phyloP scores from a whole-genome alignment of 805 yeast genomes.

The Candida loeiensis region DNA sequence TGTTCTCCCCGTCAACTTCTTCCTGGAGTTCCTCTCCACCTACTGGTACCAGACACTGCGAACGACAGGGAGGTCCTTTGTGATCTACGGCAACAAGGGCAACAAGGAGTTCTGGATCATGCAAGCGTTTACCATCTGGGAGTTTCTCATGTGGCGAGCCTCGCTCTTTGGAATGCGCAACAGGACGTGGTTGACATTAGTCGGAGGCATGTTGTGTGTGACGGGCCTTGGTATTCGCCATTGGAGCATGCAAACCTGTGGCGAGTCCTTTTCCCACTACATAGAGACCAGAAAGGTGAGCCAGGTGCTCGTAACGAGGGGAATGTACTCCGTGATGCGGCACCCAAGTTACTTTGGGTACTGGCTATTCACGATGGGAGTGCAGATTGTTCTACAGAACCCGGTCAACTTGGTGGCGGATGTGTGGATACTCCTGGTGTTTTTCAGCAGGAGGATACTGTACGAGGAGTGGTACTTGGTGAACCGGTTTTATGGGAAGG shows the following conservation, averaged over 20 bases:
- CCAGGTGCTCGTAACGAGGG: conserved; percentile 56
- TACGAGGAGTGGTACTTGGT: conserved; percentile 68
- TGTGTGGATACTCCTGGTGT: conserved; percentile 53
- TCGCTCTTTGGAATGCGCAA: not conserved
- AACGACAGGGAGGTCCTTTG: conserved; percentile 26
- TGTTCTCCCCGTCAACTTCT: conserved; percentile 20
- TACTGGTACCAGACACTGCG: conserved; percentile 23
- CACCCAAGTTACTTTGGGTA: conserved; percentile 94
- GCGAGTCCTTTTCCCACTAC: conserved; percentile 78
- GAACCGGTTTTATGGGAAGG: conserved; percentile 57
- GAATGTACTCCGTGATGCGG: conserved; percentile 63
- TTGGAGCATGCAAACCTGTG: conserved; percentile 83
- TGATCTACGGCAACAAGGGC: conserved; percentile 36
- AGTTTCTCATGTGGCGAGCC: conserved; percentile 15
- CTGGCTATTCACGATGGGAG: conserved; percentile 89
- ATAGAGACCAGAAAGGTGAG: conserved; percentile 48
- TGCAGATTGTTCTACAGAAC: conserved; percentile 69
- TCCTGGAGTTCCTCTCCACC: conserved; percentile 28
- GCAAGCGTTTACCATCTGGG: conserved; percentile 24
- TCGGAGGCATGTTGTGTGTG: conserved; percentile 49
- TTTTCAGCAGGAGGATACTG: conserved; percentile 66
- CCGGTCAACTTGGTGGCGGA: conserved; percentile 57
- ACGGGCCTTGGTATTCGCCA: conserved; percentile 70
- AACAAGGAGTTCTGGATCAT: conserved; percentile 27
- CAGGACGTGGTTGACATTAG: not conserved